These are phyloP conservation scores for Spongospora subterranea DNA, from an alignment of 208 protist genomes.

Conservation along the genomic window DNA sequence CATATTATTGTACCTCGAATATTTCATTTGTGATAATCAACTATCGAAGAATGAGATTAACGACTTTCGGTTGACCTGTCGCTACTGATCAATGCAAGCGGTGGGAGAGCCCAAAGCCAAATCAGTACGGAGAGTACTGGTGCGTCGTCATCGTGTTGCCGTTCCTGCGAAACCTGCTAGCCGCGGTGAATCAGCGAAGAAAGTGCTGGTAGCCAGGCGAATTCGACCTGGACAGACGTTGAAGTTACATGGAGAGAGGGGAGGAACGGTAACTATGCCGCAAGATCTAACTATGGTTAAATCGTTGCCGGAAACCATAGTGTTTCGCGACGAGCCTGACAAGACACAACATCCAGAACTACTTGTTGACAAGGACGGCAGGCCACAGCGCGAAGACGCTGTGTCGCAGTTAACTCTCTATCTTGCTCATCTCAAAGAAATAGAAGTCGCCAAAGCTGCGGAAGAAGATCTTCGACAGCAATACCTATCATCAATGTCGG, in stretches of 20 bases:
- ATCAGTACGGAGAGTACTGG: too few species aligned
- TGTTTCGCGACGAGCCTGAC: not conserved
- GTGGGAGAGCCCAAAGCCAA: too few species aligned
- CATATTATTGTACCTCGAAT: too few species aligned
- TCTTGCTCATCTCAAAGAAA: not conserved
- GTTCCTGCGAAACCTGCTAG: too few species aligned
- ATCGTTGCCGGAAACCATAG: not conserved
- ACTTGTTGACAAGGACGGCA: not conserved
- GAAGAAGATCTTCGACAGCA: not conserved
- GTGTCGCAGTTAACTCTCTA: not conserved
- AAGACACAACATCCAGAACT: not conserved
- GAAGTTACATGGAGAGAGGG: not conserved
- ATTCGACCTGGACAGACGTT: constrained; percentile 42
- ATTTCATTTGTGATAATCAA: too few species aligned
- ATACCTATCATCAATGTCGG: not conserved
- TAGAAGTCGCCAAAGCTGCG: not conserved
- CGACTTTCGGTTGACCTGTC: too few species aligned
- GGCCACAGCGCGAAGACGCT: not conserved
- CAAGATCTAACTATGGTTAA: not conserved
- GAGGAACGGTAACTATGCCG: constrained; percentile 18
- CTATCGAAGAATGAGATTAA: too few species aligned
- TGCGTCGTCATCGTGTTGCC: too few species aligned
- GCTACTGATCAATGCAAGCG: too few species aligned
- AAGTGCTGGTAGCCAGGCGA: not conserved
- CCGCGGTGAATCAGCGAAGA: too few species aligned